Evolutionary conservation across 805 yeast species (phyloP).

Genomic region (Metschnikowia matae): DNA sequence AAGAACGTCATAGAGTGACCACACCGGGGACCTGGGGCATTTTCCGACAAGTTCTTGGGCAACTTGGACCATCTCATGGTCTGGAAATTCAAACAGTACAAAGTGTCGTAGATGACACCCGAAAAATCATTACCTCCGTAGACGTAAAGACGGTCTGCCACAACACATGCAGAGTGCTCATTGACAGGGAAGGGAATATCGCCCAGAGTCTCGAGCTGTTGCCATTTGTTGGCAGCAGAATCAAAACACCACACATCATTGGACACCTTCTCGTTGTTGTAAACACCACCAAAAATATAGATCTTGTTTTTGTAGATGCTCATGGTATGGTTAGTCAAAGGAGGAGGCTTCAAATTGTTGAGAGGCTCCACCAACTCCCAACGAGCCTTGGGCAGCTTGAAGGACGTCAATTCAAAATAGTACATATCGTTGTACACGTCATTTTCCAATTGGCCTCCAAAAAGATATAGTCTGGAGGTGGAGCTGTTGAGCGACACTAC

Average conservation of each 20-base stretch:
- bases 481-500: conserved; percentile 53
- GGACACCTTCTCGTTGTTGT: conserved; percentile 61
- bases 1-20: conserved; percentile 86
- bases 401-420: conserved; percentile 80
- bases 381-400: conserved; percentile 74
- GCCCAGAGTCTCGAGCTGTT: conserved; percentile 65
- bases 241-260: conserved; percentile 82
- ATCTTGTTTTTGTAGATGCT: conserved; percentile 71
- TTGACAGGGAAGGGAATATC: conserved; percentile 79
- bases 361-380: conserved; percentile 73
- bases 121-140: conserved; percentile 84
- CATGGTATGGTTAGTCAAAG: conserved; percentile 89
- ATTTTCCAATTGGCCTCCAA: conserved; percentile 92
- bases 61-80: conserved; percentile 71
- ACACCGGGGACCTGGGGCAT: conserved; percentile 76
- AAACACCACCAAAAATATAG: conserved; percentile 86
- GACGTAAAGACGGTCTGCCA: conserved; percentile 72
- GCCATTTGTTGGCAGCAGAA: conserved; percentile 66
- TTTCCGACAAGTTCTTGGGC: conserved; percentile 29
- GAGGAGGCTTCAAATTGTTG: conserved; percentile 58
- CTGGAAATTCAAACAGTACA: conserved; percentile 72
- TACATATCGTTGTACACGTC: conserved; percentile 80
- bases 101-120: conserved; percentile 62
- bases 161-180: conserved; percentile 84
- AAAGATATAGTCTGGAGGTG: conserved; percentile 62